These are phyloP conservation scores for Microcyclosporella mali DNA, from an alignment of 2,329 filamentous ascomycete species.

Conservation along the genomic window DNA sequence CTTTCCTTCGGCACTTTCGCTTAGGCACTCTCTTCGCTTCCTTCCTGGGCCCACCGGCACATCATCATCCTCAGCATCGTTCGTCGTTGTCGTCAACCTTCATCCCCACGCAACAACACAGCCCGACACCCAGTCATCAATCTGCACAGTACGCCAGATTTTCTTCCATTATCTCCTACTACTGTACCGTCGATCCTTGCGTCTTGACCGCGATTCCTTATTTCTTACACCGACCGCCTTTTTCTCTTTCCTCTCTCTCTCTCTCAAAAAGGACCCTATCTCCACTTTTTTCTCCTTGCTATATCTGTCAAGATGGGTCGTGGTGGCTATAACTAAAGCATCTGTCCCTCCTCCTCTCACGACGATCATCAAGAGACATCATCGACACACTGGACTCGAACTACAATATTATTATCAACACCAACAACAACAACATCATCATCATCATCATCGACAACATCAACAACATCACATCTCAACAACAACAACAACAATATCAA, in stretches of 20 bases:
- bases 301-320: slow-evolving; percentile 31
- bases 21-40: neutral
- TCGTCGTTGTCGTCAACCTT: neutral
- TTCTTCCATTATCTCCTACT: slow-evolving; percentile 10
- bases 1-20: neutral
- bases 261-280: slow-evolving; percentile 12
- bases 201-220: slow-evolving; percentile 2
- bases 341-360: slow-evolving; percentile 6
- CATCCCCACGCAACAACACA: neutral
- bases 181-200: slow-evolving; percentile 2
- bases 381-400: neutral
- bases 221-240: slow-evolving; percentile 1
- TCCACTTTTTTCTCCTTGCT: slow-evolving; percentile 10
- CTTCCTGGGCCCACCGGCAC: neutral
- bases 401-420: neutral
- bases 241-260: slow-evolving; percentile 10
- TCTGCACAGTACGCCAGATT: slow-evolving; percentile 5
- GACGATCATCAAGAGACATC: slow-evolving; percentile 2
- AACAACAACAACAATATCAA: slow-evolving; percentile 7
- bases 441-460: slow-evolving; percentile 3
- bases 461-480: neutral
- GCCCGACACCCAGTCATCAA: neutral
- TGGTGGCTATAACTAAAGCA: slow-evolving; percentile 39
- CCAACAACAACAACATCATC: slow-evolving; percentile 6
- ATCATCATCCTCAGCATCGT: neutral